Conservation (phyloP, 2,329 filamentous ascomycete genomes). For the Beauveria brongniartii region DNA sequence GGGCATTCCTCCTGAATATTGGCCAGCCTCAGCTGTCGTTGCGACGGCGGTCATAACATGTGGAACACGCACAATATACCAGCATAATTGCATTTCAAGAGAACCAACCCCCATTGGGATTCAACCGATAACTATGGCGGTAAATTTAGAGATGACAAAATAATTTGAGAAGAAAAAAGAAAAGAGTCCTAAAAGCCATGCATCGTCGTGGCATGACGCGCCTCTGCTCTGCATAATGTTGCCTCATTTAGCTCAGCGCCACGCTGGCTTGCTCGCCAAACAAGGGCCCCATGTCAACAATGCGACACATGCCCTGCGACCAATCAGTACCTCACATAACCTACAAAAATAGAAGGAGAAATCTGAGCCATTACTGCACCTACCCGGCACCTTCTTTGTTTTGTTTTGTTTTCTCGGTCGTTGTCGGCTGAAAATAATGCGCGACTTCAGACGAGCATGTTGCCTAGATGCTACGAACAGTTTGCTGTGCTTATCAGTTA, state of each 20-base stretch:
- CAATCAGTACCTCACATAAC: not conserved
- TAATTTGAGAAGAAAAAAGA: too few species aligned
- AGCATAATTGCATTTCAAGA: too few species aligned
- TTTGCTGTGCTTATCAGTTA: not conserved
- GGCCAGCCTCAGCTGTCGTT: too few species aligned
- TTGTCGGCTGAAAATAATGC: not conserved
- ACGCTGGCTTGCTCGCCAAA: not conserved
- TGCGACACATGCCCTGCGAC: not conserved
- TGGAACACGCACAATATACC: too few species aligned
- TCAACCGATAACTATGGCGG: too few species aligned
- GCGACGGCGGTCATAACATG: too few species aligned
- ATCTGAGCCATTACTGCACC: not conserved
- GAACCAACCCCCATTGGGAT: too few species aligned
- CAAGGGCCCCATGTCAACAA: conserved; percentile 2
- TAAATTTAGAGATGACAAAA: too few species aligned
- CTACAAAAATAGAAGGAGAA: too few species aligned
- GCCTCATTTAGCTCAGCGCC: conserved; percentile 4
- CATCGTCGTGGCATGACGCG: not conserved
- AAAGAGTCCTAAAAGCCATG: not conserved
- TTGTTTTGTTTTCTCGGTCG: not conserved
- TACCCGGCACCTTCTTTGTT: not conserved
- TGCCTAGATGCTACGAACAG: not conserved
- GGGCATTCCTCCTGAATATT: too few species aligned
- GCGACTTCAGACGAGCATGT: not conserved
- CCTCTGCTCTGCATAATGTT: conserved; percentile 5